Conservation (phyloP, 257 asterid genomes). For the Solanum arcanum region DNA sequence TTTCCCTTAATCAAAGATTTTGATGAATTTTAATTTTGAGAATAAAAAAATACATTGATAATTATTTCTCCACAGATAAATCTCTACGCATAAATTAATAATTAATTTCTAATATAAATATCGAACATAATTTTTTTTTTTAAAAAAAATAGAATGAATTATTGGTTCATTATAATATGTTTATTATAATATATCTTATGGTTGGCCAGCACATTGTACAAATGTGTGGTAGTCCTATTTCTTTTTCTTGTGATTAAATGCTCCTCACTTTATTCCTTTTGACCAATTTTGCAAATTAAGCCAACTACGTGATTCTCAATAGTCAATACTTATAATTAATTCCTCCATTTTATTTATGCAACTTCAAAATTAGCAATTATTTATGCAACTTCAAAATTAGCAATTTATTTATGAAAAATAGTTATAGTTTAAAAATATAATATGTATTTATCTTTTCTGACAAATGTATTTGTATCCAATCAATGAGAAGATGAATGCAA, state of each 20-base stretch:
- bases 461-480: no score
- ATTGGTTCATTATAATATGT: background rate
- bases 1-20: no score
- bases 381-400: no score
- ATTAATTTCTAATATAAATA: no score
- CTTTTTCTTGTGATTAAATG: background rate
- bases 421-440: background rate
- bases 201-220: background rate
- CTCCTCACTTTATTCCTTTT: background rate
- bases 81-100: fast-evolving
- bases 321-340: background rate
- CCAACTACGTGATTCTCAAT: slow-evolving; percentile 1
- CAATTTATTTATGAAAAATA: background rate
- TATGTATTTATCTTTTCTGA: no score
- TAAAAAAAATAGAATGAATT: no score
- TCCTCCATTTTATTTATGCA: background rate
- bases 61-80: background rate
- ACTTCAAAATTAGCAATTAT: no score
- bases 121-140: no score
- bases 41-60: no score
- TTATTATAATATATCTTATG: background rate
- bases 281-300: background rate
- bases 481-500: no score
- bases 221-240: background rate
- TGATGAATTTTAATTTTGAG: background rate